Base-by-base conservation (phyloP, 2,329 filamentous ascomycete genomes). In the Plenodomus biglobosus region DNA sequence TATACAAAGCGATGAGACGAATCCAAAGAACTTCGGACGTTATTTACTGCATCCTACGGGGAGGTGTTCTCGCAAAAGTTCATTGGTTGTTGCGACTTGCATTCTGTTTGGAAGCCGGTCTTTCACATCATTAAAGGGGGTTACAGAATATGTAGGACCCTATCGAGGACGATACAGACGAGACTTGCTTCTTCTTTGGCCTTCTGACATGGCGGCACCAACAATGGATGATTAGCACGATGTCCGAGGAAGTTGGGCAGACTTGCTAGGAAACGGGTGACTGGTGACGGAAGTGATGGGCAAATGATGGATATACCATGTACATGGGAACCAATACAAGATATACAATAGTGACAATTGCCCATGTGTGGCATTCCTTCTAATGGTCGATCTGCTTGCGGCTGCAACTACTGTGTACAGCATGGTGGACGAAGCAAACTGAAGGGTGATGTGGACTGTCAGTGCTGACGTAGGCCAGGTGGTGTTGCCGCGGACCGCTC, bases 401-500 rank as follows among this genome's bases (percentile, higher is more conserved):
- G n/a, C n/a, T n/a, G n/a, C n/a, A n/a, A n/a, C n/a, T n/a, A n/a
- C n/a, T n/a, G n/a, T n/a, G n/a, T n/a, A n/a, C n/a, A n/a, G n/a
- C n/a, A n/a, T n/a, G n/a, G n/a, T n/a, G n/a, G n/a, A n/a, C n/a
- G 7, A 7, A 37, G 35, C 35, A 37, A 37, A 18, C 18, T n/a
- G n/a, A n/a, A n/a, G n/a, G n/a, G n/a, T n/a, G n/a, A n/a, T n/a
- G n/a, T n/a, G n/a, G n/a, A n/a, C n/a, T n/a, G n/a, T n/a, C n/a
- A n/a, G n/a, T n/a, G n/a, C n/a, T n/a, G n/a, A n/a, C n/a, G n/a
- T n/a, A n/a, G n/a, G n/a, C n/a, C n/a, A n/a, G n/a, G n/a, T 38
- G 46, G 37, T 44, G 43, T 40, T 39, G 48, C 58, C 61, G 59
- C 64, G 62, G 62, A 62, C 47, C 59, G 51, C 64, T 53, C 59